These are phyloP conservation scores for Daldinia decipiens DNA, from an alignment of 495 filamentous ascomycete genomes.

Conservation along the genomic window DNA sequence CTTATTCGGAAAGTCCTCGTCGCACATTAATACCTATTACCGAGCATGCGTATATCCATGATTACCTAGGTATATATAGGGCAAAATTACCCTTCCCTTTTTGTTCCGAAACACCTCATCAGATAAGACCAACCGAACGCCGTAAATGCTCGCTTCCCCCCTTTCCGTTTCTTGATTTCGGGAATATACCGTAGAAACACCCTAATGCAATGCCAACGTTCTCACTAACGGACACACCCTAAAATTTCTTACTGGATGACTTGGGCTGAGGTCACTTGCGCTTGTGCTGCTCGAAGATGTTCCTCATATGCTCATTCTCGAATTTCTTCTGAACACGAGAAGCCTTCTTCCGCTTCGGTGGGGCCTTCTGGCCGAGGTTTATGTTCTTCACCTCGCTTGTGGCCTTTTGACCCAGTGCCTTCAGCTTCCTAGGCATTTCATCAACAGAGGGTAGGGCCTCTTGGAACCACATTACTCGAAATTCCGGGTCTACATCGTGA, in stretches of 20 bases:
- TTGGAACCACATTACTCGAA: conserved; percentile 82
- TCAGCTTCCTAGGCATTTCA: conserved; percentile 77
- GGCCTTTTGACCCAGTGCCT: conserved; percentile 77
- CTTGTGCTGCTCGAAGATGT: conserved; percentile 83
- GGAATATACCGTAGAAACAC: neutral
- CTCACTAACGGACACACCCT: neutral
- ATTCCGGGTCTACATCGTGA: conserved; percentile 81
- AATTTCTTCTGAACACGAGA: conserved; percentile 76
- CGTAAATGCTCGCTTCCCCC: conserved; percentile 17
- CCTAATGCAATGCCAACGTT: neutral
- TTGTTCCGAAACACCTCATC: conserved; percentile 25
- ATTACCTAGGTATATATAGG: conserved; percentile 8
- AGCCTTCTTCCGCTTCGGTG: conserved; percentile 76
- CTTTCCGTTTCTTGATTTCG: neutral
- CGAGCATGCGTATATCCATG: neutral
- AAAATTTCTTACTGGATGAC: neutral
- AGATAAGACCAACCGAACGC: conserved; percentile 28
- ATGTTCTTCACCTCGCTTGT: conserved; percentile 76
- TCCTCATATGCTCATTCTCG: conserved; percentile 92
- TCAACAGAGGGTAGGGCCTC: conserved; percentile 79
- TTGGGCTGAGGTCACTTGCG: conserved; percentile 36
- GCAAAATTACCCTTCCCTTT: neutral
- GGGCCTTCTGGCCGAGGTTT: conserved; percentile 66
- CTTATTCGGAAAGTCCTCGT: neutral
- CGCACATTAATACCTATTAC: conserved; percentile 9